Evolutionary conservation across 1,139 yeast genomes (phyloP).

Genomic region (Saccharomyces uvarum): DNA sequence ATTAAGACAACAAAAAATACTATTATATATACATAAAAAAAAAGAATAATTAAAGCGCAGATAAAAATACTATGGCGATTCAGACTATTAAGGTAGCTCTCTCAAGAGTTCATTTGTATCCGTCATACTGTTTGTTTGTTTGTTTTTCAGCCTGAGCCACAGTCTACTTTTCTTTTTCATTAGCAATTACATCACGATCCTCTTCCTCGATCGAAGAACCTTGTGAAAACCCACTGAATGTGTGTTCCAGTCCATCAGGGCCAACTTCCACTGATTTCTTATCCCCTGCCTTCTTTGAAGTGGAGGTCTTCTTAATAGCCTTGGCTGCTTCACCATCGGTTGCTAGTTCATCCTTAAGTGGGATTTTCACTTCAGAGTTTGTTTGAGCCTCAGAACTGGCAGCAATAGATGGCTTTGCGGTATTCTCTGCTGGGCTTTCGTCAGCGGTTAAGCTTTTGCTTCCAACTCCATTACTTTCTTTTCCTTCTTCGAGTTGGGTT

Average conservation of each 20-base stretch:
- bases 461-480: neutral
- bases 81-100: neutral
- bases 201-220: constrained; percentile 8
- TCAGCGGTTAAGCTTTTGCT: neutral
- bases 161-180: neutral
- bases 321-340: neutral
- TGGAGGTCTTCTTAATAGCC: neutral
- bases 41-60: neutral
- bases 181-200: neutral
- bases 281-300: neutral
- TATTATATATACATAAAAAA: neutral
- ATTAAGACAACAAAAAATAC: neutral
- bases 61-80: neutral
- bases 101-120: neutral
- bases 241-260: constrained; percentile 3
- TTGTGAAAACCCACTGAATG: constrained; percentile 20
- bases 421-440: constrained; percentile 17
- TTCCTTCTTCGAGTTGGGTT: neutral
- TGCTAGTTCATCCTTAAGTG: neutral
- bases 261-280: neutral
- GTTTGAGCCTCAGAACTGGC: constrained; percentile 21
- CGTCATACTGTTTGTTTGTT: neutral
- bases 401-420: constrained; percentile 39
- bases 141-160: neutral
- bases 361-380: neutral